Base-by-base conservation (phyloP, 768 basidiomycete species). In the Termitomyces sp. region DNA sequence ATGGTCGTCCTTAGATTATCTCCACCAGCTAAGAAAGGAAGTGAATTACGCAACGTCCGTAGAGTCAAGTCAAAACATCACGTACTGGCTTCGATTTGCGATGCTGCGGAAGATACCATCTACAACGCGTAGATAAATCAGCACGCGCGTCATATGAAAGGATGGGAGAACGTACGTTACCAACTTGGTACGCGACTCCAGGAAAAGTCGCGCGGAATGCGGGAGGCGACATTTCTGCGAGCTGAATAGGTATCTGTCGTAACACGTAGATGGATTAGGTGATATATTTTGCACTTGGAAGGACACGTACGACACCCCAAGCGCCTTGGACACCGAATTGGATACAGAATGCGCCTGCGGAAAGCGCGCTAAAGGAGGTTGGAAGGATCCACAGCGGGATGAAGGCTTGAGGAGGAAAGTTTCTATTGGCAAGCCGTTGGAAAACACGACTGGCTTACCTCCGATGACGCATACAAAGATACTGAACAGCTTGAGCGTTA, bases 261-360 rank as follows among this genome's bases (percentile, higher is more conserved):
- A 77, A 78, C 56, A 50, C 12, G 31, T 67, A 50, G 31, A 31
- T 28, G 48, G 18, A 20, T 20, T 24, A 33, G 22, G 18, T 9
- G 10, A 37, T 36, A 12, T 42, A 81, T 75, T 79, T 61, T 78
- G 75, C 13, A 77, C 6, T 33, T 16, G 1, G 18, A 16, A 0
- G 9, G 18, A 75, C 10, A 68, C 87, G 62, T 66, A 92, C 89
- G 12, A 92, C 86, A 64, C 91, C 91, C 90, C 90, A 93, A 37
- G 91, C 92, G 2, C 92, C 92, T 68, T 96, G 94, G 0, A 95
- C 90, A 51, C 90, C 91, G 62, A 91, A 83, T 66, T 94, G 92
- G 16, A 93, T 75, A 63, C 82, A 92, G 73, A 95, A 96, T 0
- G 92, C 93, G 9, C 92, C 92, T 0, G 90, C 91, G 0, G 90